phyloP scores from a whole-genome alignment of 73 alveolate genomes.

The Paramecium octaurelia region DNA sequence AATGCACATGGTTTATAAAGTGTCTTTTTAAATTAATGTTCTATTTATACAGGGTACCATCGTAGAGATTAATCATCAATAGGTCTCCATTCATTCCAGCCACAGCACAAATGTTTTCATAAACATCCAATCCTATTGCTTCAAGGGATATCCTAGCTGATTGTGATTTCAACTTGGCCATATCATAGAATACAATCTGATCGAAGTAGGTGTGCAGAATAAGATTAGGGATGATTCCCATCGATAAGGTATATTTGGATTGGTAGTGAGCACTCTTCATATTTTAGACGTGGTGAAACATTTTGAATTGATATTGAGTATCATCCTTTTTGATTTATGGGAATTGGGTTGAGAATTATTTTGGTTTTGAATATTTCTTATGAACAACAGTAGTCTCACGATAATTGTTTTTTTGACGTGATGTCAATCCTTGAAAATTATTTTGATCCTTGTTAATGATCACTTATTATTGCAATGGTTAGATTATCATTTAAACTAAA shows the following conservation, averaged over 20 bases:
- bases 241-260: neutral
- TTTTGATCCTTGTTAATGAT: neutral
- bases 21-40: neutral
- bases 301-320: neutral
- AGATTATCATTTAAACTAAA: neutral
- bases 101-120: neutral
- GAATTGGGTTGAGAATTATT: neutral
- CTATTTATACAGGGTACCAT: neutral
- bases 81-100: constrained; percentile 34
- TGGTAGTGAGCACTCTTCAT: constrained; percentile 6
- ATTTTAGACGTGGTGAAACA: neutral
- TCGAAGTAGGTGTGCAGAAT: neutral
- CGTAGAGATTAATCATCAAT: neutral
- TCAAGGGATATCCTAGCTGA: neutral
- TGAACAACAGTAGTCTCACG: neutral
- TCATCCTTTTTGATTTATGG: neutral
- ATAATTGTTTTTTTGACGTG: neutral
- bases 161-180: neutral
- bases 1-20: neutral
- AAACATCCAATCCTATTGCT: neutral
- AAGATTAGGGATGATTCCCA: neutral
- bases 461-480: neutral
- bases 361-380: neutral
- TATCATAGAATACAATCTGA: neutral
- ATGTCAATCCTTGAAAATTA: neutral